phyloP scores from a whole-genome alignment of 108 stramenopile genomes.

The Pseudonitzschia delicatissima region DNA sequence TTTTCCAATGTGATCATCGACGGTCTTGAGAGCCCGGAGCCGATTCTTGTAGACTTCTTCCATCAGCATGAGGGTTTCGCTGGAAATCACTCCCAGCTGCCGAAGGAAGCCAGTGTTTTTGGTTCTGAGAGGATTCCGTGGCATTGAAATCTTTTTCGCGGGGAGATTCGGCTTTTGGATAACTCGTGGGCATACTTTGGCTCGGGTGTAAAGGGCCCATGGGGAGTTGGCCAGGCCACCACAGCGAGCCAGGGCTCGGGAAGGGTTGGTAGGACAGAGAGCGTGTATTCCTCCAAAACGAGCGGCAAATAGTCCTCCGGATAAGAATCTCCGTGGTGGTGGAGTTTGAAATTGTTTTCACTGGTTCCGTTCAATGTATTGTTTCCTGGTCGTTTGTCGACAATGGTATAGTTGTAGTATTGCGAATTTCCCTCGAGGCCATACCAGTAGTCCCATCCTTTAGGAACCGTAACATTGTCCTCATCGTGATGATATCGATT shows the following conservation, averaged over 20 bases:
- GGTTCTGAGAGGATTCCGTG: slow-evolving; percentile 7
- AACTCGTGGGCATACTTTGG: slow-evolving; percentile 8
- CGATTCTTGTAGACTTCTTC: slow-evolving; percentile 20
- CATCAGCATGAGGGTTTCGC: background rate
- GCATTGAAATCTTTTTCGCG: slow-evolving; percentile 25
- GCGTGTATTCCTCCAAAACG: slow-evolving; percentile 19
- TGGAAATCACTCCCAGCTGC: slow-evolving; percentile 12
- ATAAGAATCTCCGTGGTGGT: slow-evolving; percentile 20
- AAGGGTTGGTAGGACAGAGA: background rate
- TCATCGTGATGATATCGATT: slow-evolving; percentile 28
- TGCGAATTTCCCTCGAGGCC: slow-evolving; percentile 36
- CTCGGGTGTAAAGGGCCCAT: slow-evolving; percentile 39
- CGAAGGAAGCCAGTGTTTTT: slow-evolving; percentile 29
- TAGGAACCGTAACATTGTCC: slow-evolving; percentile 14
- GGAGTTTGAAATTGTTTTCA: background rate
- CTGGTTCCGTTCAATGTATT: background rate
- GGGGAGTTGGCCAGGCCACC: slow-evolving; percentile 32
- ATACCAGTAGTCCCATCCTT: slow-evolving; percentile 36
- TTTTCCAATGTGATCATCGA: slow-evolving; percentile 22
- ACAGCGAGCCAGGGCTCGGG: slow-evolving; percentile 33
- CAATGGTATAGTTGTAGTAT: slow-evolving; percentile 36
- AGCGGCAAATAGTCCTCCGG: slow-evolving; percentile 35
- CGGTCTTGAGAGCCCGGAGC: slow-evolving; percentile 25
- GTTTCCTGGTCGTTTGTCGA: background rate
- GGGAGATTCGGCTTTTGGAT: background rate